A percentile compares a stretch with the other conserved stretches of the same genome.
phyloP scores from a whole-genome alignment of 2,329 filamentous ascomycete genomes.

The Ilyonectria robusta region DNA sequence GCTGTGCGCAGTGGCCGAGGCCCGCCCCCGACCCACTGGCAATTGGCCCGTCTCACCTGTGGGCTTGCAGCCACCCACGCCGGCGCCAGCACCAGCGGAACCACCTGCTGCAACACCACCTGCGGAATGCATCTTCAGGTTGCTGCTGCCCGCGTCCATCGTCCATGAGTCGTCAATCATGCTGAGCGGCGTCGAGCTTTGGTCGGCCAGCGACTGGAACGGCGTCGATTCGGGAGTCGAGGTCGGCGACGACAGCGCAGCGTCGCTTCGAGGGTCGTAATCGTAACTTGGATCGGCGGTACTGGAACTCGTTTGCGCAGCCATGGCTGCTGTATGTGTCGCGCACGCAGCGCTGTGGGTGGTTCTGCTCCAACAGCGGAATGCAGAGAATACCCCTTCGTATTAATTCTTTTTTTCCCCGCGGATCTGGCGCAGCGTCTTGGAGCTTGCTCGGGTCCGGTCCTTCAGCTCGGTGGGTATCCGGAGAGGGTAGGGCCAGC shows the following conservation, averaged over 20 bases:
- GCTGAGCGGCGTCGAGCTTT: conserved; percentile 48
- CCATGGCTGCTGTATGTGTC: conserved; percentile 22
- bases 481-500: conserved; percentile 12
- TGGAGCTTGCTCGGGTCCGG: conserved; percentile 32
- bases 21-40: conserved; percentile 29
- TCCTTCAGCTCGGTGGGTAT: conserved; percentile 30
- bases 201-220: conserved; percentile 49
- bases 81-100: conserved; percentile 28
- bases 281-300: conserved; percentile 30
- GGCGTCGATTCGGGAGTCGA: conserved; percentile 46
- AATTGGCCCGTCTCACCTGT: conserved; percentile 37
- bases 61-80: conserved; percentile 39
- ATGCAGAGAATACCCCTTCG: conserved; percentile 36
- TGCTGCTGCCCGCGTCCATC: conserved; percentile 14
- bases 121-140: conserved; percentile 7
- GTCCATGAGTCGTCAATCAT: conserved; percentile 48
- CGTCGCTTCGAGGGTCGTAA: conserved; percentile 37
- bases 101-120: conserved; percentile 20
- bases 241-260: conserved; percentile 43
- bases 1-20: conserved; percentile 25
- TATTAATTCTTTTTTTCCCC: conserved; percentile 38
- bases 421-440: conserved; percentile 25
- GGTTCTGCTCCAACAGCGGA: conserved; percentile 18
- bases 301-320: conserved; percentile 20
- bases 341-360: conserved; percentile 20